A percentile compares a stretch with the other conserved stretches of the same genome.
Conservation (phyloP, 768 basidiomycete species). For the Lyophyllum semitale region DNA sequence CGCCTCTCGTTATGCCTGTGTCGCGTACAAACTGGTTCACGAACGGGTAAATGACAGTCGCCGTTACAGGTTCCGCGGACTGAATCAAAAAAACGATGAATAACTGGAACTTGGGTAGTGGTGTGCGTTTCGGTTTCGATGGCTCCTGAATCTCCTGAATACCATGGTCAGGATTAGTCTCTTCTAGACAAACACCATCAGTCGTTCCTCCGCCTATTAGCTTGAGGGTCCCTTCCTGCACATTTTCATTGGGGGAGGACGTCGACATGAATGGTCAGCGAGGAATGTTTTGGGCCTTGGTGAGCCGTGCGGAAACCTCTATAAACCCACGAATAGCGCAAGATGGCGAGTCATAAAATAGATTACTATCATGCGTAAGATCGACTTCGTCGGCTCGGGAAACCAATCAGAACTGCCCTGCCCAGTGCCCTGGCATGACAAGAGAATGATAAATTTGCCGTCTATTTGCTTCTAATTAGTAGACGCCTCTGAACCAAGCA, state of each 20-base stretch:
- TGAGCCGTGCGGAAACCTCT: too few relatives aligned
- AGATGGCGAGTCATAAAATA: background rate
- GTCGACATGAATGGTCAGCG: too few relatives aligned
- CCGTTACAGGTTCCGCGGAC: constrained; percentile 32
- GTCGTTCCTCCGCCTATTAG: too few relatives aligned
- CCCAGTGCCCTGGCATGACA: background rate
- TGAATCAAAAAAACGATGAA: constrained; percentile 36
- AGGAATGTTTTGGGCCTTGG: too few relatives aligned
- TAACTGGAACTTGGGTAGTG: constrained; percentile 40
- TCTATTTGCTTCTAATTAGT: background rate
- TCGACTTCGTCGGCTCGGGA: background rate
- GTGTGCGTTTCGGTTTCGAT: constrained; percentile 17
- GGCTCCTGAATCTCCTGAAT: constrained; percentile 1
- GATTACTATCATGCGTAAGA: too few relatives aligned
- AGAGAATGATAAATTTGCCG: background rate
- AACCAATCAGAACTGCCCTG: background rate
- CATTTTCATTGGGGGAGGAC: background rate
- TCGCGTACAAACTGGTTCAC: constrained; percentile 44
- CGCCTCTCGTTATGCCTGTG: constrained; percentile 42
- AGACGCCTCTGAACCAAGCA: background rate
- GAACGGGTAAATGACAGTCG: constrained; percentile 47
- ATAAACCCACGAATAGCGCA: background rate
- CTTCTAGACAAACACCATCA: too few relatives aligned
- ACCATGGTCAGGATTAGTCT: too few relatives aligned
- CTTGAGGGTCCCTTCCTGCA: background rate